Evolutionary conservation across 2,329 filamentous ascomycete species (phyloP).

Genomic region (Cercospora zeina): DNA sequence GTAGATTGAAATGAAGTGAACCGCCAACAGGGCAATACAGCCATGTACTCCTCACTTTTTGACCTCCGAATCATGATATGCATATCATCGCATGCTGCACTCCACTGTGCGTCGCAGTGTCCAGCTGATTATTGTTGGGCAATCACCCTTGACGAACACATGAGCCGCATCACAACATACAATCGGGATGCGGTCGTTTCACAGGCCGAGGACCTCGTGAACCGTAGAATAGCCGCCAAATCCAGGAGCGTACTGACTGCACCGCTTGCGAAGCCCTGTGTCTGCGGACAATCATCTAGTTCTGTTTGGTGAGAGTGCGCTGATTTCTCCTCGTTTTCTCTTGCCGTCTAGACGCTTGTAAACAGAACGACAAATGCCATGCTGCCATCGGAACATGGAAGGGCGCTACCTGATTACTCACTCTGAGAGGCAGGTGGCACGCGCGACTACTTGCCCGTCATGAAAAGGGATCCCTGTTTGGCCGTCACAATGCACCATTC

Average conservation of each 20-base stretch:
- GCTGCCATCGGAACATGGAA: neutral
- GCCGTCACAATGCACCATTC: no score
- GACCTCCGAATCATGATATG: neutral
- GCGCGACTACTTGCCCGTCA: neutral
- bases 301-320: neutral
- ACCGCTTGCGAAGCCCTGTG: neutral
- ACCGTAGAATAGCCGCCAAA: constrained; percentile 5
- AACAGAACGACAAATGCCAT: neutral
- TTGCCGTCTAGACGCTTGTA: neutral
- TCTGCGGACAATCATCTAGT: neutral
- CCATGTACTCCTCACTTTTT: neutral
- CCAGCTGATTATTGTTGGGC: neutral
- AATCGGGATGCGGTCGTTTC: constrained; percentile 12
- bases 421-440: neutral
- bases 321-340: neutral
- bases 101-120: neutral
- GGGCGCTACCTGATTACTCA: neutral
- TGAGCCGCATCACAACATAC: neutral
- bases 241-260: neutral
- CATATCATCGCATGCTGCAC: neutral
- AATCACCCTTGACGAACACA: neutral
- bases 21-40: neutral
- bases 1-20: neutral
- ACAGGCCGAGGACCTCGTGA: neutral
- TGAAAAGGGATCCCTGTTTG: no score